Conservation (phyloP, 371 early-diverging fungal genomes). For the Coemansia sp. region DNA sequence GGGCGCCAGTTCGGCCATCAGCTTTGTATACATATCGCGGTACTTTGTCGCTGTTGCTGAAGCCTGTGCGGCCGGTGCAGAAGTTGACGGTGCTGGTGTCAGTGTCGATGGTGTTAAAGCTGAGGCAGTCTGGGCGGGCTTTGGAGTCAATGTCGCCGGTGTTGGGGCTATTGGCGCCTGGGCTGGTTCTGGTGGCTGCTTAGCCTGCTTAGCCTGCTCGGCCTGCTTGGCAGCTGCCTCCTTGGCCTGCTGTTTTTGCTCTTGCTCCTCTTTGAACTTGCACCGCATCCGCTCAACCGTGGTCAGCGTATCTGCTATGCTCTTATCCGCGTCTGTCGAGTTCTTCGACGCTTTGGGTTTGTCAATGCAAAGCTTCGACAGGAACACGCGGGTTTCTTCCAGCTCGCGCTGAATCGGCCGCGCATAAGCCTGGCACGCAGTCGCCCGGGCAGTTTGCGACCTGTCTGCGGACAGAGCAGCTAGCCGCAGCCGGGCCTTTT, state of each 20-base stretch:
- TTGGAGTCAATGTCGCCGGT: too few species aligned
- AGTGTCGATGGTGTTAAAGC: too few species aligned
- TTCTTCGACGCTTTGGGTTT: background rate
- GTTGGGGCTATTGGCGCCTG: background rate
- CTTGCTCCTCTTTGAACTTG: slow-evolving; percentile 25
- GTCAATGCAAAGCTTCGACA: slow-evolving; percentile 13
- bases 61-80: background rate
- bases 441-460: slow-evolving; percentile 9
- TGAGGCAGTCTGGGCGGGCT: too few species aligned
- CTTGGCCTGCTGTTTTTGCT: slow-evolving; percentile 21
- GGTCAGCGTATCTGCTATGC: slow-evolving; percentile 16
- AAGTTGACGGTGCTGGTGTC: too few species aligned
- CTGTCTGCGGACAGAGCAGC: background rate
- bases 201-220: background rate
- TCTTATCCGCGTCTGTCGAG: slow-evolving; percentile 4
- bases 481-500: slow-evolving; percentile 11
- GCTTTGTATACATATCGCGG: slow-evolving; percentile 27
- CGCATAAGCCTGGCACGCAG: slow-evolving; percentile 23
- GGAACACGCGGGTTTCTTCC: slow-evolving; percentile 24
- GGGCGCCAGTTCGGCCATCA: slow-evolving; percentile 33
- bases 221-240: slow-evolving; percentile 17
- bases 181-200: slow-evolving; percentile 8
- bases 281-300: slow-evolving; percentile 35
- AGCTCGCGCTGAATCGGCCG: slow-evolving; percentile 28
- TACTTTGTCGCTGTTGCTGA: slow-evolving; percentile 24